Base-by-base conservation (phyloP, 2,329 filamentous ascomycete species). In the Epichloe glyceriae region DNA sequence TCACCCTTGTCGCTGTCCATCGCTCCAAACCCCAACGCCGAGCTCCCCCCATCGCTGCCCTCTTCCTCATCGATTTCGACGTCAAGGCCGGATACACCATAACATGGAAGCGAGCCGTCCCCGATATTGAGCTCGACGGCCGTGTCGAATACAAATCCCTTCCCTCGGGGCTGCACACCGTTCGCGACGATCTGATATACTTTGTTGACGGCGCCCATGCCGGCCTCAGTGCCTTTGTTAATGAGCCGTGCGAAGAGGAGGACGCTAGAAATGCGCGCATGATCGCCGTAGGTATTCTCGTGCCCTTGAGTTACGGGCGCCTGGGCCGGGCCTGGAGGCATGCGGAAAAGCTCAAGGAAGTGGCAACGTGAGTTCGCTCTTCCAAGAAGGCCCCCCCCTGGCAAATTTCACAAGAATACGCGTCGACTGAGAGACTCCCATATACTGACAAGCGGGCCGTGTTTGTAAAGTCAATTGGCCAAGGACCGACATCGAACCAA, bases 81-180 rank as follows among this genome's bases (percentile, higher is more conserved):
- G 85, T 91, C 70, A 93, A 90, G 67, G 85, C 88, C 61, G 89
- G 89, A 72, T 95, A 84, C 68, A 95, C 88, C 44, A 85, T 97
- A 62, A 80, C 82, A 37, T 97, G 93, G 93, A 88, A 94, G 67
- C 82, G 80, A 57, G 80, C 84, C 12, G 69, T 80, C 1, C 74
- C 81, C 14, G 82, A 80, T 46, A 76, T 91, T 69, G 75, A 79
- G 67, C 78, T 97, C 46, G 87, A 95, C 58, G 88, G 88, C 50
- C 82, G 86, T 22, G 88, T 96, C 61, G 93, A 98, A 69, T 98
- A 89, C 77, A 97, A 96, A 70, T 94, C 88, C 54, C 76, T 98
- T 45, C 93, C 93, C 2, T 97, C 91, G 0, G 93, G 93, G 22
- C 69, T 96, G 47, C 93, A 98, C 69, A 86, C 88, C 52, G 88